Evolutionary conservation across 176 grass and related monocot genomes (phyloP).

Genomic region (Juncus inflexus): DNA sequence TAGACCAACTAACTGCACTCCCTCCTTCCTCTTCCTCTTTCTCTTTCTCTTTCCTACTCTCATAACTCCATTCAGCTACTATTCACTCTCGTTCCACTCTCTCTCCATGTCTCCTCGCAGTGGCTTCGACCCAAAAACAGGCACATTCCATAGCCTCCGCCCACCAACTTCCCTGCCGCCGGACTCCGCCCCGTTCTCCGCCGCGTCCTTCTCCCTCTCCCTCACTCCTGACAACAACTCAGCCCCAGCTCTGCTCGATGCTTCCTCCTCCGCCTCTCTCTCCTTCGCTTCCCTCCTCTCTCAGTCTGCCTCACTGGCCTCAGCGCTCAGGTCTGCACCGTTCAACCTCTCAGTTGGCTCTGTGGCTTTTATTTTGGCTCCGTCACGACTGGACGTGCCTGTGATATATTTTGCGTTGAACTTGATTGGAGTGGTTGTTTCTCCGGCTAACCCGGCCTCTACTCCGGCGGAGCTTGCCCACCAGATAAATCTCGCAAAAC

Average conservation of each 20-base stretch:
- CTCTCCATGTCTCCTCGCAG: conserved; percentile 11
- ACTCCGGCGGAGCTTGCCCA: conserved; percentile 45
- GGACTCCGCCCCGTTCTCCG: conserved; percentile 44
- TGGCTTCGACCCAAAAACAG: conserved; percentile 45
- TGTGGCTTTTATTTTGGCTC: conserved; percentile 44
- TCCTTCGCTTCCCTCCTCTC: conserved; percentile 57
- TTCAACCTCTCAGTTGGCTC: conserved; percentile 39
- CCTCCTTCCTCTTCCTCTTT: too few species aligned
- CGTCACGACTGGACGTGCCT: conserved; percentile 48
- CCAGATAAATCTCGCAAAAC: conserved; percentile 39
- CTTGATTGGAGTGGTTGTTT: conserved; percentile 62
- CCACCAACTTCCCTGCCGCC: conserved; percentile 18
- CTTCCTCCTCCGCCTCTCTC: conserved; percentile 39
- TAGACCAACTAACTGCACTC: too few species aligned
- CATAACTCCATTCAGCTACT: conserved; percentile 25
- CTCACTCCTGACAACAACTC: conserved; percentile 25
- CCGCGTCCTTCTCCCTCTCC: conserved; percentile 43
- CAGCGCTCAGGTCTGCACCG: conserved; percentile 31
- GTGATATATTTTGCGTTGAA: conserved; percentile 61
- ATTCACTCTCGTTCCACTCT: conserved; percentile 26
- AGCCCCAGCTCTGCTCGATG: conserved; percentile 46
- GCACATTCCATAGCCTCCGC: conserved; percentile 65
- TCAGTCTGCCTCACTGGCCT: conserved; percentile 41
- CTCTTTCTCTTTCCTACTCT: too few species aligned
- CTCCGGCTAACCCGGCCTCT: conserved; percentile 53